Conservation (phyloP, 148 eudicot species). For the Suaeda aralocaspica region DNA sequence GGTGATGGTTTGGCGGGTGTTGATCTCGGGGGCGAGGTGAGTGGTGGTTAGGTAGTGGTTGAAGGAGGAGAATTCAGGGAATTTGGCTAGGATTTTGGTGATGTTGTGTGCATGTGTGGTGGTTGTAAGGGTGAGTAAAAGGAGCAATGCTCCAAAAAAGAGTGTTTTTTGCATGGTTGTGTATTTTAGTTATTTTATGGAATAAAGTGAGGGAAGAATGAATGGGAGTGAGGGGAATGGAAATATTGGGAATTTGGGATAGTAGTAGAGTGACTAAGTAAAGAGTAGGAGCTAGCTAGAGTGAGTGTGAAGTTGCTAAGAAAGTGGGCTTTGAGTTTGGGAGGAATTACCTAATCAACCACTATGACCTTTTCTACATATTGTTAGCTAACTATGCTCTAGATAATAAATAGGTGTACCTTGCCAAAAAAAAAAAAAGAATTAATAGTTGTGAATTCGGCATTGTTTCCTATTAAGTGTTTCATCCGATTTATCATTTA, state of each 20-base stretch:
- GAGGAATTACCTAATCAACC: background rate
- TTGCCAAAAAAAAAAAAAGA: no score
- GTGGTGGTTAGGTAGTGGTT: conserved; percentile 86
- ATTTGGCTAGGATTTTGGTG: conserved; percentile 53
- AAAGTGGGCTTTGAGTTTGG: conserved; percentile 14
- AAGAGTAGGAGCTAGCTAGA: background rate
- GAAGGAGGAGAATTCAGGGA: conserved; percentile 73
- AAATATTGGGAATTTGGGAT: background rate
- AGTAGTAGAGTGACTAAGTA: background rate
- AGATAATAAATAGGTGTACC: background rate
- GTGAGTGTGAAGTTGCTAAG: conserved; percentile 21
- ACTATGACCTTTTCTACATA: background rate
- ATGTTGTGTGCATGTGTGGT: conserved; percentile 60
- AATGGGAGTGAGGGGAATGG: conserved; percentile 5
- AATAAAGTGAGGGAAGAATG: conserved; percentile 6
- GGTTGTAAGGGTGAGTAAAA: conserved; percentile 25
- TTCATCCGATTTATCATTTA: no score
- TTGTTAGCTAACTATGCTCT: background rate
- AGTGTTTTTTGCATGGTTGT: conserved; percentile 16
- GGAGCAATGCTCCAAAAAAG: conserved; percentile 38
- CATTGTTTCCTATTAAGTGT: no score
- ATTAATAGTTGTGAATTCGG: no score
- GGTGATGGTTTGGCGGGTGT: conserved; percentile 71
- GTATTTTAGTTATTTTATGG: background rate
- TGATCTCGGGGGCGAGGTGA: conserved; percentile 86